Evolutionary conservation across 2,329 filamentous ascomycete genomes (phyloP), one percentile per base, ranked within the genome.

Genomic region (Dothideomycetes sp.): DNA sequence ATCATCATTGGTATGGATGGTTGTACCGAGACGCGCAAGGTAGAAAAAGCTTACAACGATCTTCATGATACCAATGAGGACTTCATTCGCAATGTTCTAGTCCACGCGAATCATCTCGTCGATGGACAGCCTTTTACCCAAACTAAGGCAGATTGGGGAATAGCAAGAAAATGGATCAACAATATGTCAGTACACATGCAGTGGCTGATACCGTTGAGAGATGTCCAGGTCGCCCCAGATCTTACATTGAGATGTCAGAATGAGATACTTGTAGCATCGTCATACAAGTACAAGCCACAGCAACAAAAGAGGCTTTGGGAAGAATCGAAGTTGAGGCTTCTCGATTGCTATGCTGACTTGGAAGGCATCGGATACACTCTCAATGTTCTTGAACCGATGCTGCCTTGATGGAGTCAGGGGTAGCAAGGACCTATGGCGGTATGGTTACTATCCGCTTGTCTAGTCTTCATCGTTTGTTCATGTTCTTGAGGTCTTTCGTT

Each of bases 41-140:
- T 39, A 8, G 31, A 29, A 29, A 27, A 15, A 5, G 36, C 36
- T 7, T 39, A 39, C 22, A 39, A 39, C 11, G 36, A 39, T 16
- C 7, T 16, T 4, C 12, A 39, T 5, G 28, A 16, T 11, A 12
- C 15, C 36, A 39, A 39, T 5, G 16, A 25, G 7, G 28, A 29
- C 28, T 39, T 39, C 22, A 39, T 39, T n/a, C 25, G 28, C 28
- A 39, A 39, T 11, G 15, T 39, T n/a, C 13, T 39, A 5, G 20
- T 19, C 9, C 13, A 39, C 5, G 36, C 36, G 7, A 39, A 39
- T 15, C 31, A 19, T 9, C 6, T 32, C 5, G 15, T 39, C 11
- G 29, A 9, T 27, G 20, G 8, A 4, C 31, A 6, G 20, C 29
- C 11, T 39, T 32, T 23, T 4, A 27, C 12, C 28, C 36, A 10